Evolutionary conservation across 305 asterid genomes (phyloP), one percentile per base, ranked within the genome.

Genomic region (Fraxinus latifolia): DNA sequence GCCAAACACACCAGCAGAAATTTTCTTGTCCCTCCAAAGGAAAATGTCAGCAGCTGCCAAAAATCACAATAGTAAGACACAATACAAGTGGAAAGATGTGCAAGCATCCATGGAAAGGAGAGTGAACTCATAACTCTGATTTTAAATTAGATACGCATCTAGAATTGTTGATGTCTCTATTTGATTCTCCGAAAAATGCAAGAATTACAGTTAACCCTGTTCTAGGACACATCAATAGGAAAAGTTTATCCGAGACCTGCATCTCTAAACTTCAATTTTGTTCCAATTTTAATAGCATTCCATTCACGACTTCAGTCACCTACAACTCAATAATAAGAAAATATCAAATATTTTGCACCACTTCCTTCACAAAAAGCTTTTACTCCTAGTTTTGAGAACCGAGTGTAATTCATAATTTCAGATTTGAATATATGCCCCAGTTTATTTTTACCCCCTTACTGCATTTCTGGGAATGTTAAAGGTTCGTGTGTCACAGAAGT

Each of bases 11-110:
- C 94, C 88, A 79, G 89, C 94, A 17, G 98, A 79, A 80, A 91
- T 53, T 83, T 93, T 95, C 92, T 92, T 92, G 91, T 95, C 93
- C 89, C 91, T 91, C 98, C 98, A 95, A 15, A 95, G 87, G 87
- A 91, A 93, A 85, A 95, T 85, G 83, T 93, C 97, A 85, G 98
- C 98, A 87, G 98, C 98, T 95, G 93, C 86, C 47, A 84, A 23
- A 77, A 25, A 65, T 23, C 72, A 25, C n/a, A 47, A 14, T 7
- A 15, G 7, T 47, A 8, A 65, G 73, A 37, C 44, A 65, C 36
- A 23, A 65, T 23, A 65, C n/a, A 47, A 14, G 60, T 65, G 27
- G 32, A 65, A 65, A 65, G 15, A 27, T 7, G 34, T 9, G 2
- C 73, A 65, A 23, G 7, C 12, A 65, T 65, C 32, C 32, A 60